These are phyloP conservation scores for Echinochloa phyllopogon DNA, from an alignment of 176 grass and related monocot genomes.

Conservation along the genomic window DNA sequence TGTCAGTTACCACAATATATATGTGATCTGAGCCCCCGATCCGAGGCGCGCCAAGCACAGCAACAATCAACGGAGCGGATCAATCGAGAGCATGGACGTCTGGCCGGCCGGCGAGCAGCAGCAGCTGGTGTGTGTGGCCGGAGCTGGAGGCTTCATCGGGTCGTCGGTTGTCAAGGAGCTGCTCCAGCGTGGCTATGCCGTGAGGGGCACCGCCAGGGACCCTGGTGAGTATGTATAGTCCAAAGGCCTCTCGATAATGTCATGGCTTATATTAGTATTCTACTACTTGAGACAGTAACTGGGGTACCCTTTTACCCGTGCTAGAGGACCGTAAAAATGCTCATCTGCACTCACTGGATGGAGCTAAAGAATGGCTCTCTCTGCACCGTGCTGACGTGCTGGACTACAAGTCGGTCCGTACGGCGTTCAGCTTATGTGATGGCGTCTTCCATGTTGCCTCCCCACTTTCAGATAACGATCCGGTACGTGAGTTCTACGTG, in stretches of 20 bases:
- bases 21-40: neutral
- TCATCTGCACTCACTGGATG: slow-evolving; percentile 49
- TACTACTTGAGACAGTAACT: too few relatives aligned
- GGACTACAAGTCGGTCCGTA: slow-evolving; percentile 34
- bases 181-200: slow-evolving; percentile 56
- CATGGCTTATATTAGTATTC: neutral
- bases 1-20: too few relatives aligned
- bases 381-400: slow-evolving; percentile 53
- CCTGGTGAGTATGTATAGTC: slow-evolving; percentile 46
- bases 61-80: neutral
- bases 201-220: slow-evolving; percentile 63
- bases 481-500: neutral
- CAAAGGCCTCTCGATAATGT: neutral
- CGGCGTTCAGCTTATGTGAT: slow-evolving; percentile 45
- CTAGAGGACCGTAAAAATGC: slow-evolving; percentile 55
- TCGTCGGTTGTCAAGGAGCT: slow-evolving; percentile 65
- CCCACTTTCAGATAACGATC: slow-evolving; percentile 27
- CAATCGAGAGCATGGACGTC: neutral
- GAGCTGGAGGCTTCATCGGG: slow-evolving; percentile 63
- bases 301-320: too few relatives aligned
- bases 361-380: slow-evolving; percentile 44
- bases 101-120: neutral
- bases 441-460: slow-evolving; percentile 70
- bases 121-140: slow-evolving; percentile 57
- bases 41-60: neutral